Evolutionary conservation across 2,329 filamentous ascomycete genomes (phyloP).

Genomic region (Magnaporthiopsis rhizophila): DNA sequence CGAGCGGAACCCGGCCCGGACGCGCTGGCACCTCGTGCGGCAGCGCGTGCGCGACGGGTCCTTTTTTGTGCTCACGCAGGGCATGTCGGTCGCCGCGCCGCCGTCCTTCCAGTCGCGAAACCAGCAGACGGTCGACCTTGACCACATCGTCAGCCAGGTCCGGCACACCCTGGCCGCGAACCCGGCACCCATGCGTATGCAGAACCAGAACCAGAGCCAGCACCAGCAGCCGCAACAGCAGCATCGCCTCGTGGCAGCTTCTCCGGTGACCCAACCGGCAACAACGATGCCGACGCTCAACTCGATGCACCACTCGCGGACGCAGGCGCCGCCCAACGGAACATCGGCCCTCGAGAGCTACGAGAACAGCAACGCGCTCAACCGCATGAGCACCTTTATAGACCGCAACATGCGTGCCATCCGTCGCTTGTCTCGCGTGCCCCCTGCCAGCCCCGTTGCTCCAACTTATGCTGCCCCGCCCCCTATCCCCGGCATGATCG

Average conservation of each 20-base stretch:
- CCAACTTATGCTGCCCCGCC: background rate
- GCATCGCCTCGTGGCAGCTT: background rate
- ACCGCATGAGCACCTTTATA: constrained; percentile 36
- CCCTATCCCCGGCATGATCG: background rate
- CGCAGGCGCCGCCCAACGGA: constrained; percentile 2
- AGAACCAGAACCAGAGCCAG: no score
- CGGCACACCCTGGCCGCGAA: constrained; percentile 24
- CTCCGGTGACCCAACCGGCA: constrained; percentile 8
- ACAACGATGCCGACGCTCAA: constrained; percentile 14
- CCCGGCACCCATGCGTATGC: constrained; percentile 8
- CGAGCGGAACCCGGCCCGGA: constrained; percentile 43
- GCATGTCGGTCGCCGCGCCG: constrained; percentile 18
- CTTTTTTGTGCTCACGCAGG: constrained; percentile 39
- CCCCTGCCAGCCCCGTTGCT: background rate
- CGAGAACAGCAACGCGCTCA: constrained; percentile 32
- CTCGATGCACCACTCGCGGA: constrained; percentile 9
- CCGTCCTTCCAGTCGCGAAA: constrained; percentile 19
- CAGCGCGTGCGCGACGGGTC: constrained; percentile 40
- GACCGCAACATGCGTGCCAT: constrained; percentile 34
- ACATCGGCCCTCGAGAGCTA: constrained; percentile 7
- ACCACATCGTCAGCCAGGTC: constrained; percentile 35
- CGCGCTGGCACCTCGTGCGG: constrained; percentile 42
- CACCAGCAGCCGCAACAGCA: constrained; percentile 13
- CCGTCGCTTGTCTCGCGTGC: constrained; percentile 21
- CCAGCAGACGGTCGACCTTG: constrained; percentile 33